Conservation (phyloP, 129 eudicot genomes). For the Flaveria bidentis region DNA sequence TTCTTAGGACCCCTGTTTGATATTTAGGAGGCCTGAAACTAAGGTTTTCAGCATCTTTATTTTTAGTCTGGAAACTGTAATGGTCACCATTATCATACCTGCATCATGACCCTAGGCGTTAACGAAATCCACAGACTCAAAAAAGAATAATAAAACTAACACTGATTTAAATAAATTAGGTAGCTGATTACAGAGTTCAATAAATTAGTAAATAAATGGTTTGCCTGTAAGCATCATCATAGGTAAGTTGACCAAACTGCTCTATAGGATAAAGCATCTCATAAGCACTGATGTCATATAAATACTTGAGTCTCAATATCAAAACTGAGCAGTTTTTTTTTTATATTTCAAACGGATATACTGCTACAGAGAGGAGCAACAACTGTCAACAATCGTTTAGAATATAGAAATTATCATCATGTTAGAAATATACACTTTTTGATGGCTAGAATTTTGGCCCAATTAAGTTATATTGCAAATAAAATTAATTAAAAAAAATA, state of each 20-base stretch:
- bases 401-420: background rate
- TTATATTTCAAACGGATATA: background rate
- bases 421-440: background rate
- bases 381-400: background rate
- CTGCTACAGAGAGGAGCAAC: background rate
- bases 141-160: background rate
- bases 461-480: background rate
- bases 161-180: background rate
- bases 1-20: constrained; percentile 84
- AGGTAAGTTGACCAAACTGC: background rate
- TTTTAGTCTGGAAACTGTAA: background rate
- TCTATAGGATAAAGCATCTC: background rate
- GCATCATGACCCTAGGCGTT: constrained; percentile 31
- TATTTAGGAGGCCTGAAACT: constrained; percentile 43
- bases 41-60: constrained; percentile 22
- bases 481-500: background rate
- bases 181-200: background rate
- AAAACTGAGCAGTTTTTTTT: background rate
- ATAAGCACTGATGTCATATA: background rate
- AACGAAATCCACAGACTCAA: background rate
- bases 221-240: background rate
- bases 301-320: background rate
- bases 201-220: background rate
- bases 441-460: background rate
- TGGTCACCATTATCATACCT: constrained; percentile 38